Evolutionary conservation across 2,329 filamentous ascomycete species (phyloP), one percentile per base, ranked within the genome.

Genomic region (Hysterium pulicare): DNA sequence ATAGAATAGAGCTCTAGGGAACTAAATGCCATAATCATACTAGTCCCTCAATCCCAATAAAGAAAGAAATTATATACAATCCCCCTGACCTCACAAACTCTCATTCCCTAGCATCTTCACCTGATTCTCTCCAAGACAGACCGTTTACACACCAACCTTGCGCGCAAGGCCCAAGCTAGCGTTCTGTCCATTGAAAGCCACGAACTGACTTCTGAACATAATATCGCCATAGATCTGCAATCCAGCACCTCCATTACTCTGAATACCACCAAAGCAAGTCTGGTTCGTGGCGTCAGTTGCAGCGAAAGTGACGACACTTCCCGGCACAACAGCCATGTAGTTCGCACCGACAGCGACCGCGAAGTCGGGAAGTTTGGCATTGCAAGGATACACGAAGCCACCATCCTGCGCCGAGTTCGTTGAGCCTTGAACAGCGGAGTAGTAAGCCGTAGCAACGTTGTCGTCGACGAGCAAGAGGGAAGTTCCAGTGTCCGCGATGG

Each of bases 241-340:
- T 21, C 69, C 66, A 11, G 69, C 68, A 1, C 74, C 71, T 42
- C 57, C 57, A 35, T 77, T 79, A 23, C 76, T 73, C 68, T 87
- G 84, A 15, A 87, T 67, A 52, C 82, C 83, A 46, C 83, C 84
- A 51, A 84, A 86, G 71, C 84, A 87, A 42, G 71, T 78, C 32
- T 72, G 71, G 38, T 69, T 69, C 31, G 58, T 57, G 30, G 59
- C 32, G 33, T 69, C 66, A 23, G 67, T 61, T 6, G 59, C 46
- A 8, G 67, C 62, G 37, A 69, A 69, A 6, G 59, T 69, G 48
- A 70, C 58, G 45, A 58, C 71, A 19, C 59, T 57, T 5, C 78
- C 79, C 42, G 72, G 74, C 26, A 83, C 69, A 28, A 66, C 75
- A 13, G 81, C 81, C 73, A 75, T 78, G 62, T 77, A 78, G 23